Conservation (phyloP, 1,139 yeast species). For the Saccharomyces hybrid region DNA sequence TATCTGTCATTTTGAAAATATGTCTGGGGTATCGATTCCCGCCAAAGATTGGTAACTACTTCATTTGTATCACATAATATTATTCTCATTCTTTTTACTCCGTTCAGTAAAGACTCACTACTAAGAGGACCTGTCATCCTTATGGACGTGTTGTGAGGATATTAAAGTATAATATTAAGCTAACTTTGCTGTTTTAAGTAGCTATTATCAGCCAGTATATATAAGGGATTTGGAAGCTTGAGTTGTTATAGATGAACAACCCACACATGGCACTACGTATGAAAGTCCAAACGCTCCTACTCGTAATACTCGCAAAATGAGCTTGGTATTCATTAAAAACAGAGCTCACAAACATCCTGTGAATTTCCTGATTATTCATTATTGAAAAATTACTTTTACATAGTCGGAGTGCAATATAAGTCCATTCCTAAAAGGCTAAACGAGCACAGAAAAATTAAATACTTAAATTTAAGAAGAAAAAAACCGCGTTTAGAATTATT, state of each 20-base stretch:
- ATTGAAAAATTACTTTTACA: background rate
- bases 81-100: slow-evolving; percentile 8
- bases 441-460: background rate
- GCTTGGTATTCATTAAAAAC: background rate
- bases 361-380: background rate
- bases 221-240: background rate
- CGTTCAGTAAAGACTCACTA: background rate
- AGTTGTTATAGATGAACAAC: background rate
- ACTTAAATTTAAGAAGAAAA: slow-evolving; percentile 5
- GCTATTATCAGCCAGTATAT: background rate
- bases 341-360: too few species aligned
- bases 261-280: background rate
- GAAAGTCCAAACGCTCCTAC: background rate
- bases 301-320: too few species aligned
- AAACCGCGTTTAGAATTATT: background rate
- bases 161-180: too few species aligned
- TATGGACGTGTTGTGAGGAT: background rate
- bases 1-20: slow-evolving; percentile 5
- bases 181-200: background rate
- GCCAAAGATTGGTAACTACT: slow-evolving; percentile 14
- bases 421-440: background rate
- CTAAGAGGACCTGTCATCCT: background rate
- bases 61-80: slow-evolving; percentile 22
- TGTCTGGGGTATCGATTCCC: slow-evolving; percentile 8
- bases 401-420: background rate